These are phyloP conservation scores for Haematococcus sp. DNA, from an alignment of 139 green algal species.

Conservation along the genomic window DNA sequence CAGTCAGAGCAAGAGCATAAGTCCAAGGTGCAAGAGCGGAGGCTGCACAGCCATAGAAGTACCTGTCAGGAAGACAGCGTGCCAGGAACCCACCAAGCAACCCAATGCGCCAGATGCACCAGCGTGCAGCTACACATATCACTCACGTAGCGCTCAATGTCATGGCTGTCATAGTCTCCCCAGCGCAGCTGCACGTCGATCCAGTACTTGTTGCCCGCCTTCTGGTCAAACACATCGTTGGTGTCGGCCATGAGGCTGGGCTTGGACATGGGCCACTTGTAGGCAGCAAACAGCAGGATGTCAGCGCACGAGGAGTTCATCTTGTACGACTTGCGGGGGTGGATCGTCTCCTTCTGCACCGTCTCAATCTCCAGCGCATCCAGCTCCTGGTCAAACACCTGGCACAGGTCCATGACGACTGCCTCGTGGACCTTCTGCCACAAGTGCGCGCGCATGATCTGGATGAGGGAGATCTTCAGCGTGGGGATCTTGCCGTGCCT, in stretches of 20 bases:
- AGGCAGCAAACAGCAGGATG: conserved; percentile 97
- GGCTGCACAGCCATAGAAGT: no score
- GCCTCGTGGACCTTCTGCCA: conserved; percentile 99
- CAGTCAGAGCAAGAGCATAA: no score
- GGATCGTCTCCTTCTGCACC: conserved; percentile 99
- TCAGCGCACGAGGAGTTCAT: conserved; percentile 97
- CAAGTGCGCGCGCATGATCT: conserved; percentile 99
- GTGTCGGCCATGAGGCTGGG: conserved; percentile 91
- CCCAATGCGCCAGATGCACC: no score
- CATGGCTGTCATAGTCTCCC: conserved; percentile 98
- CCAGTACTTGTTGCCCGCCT: conserved; percentile 99
- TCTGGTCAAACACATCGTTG: conserved; percentile 95
- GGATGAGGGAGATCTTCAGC: conserved; percentile 99
- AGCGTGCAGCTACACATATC: conserved; percentile 71
- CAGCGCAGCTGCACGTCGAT: conserved; percentile 92
- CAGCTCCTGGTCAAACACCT: conserved; percentile 83
- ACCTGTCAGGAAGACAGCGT: no score
- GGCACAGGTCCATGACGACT: conserved; percentile 78
- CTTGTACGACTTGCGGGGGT: conserved; percentile 99
- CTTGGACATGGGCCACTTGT: conserved; percentile 96
- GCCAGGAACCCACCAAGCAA: no score
- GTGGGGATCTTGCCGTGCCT: conserved; percentile 96
- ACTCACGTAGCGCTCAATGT: conserved; percentile 98
- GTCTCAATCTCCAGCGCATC: conserved; percentile 99
- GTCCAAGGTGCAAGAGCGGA: no score